Percentiles rank a stretch among this genome's conserved stretches.
These are phyloP conservation scores for Spergularia azorica DNA, from an alignment of 179 eudicot species.

Conservation along the genomic window DNA sequence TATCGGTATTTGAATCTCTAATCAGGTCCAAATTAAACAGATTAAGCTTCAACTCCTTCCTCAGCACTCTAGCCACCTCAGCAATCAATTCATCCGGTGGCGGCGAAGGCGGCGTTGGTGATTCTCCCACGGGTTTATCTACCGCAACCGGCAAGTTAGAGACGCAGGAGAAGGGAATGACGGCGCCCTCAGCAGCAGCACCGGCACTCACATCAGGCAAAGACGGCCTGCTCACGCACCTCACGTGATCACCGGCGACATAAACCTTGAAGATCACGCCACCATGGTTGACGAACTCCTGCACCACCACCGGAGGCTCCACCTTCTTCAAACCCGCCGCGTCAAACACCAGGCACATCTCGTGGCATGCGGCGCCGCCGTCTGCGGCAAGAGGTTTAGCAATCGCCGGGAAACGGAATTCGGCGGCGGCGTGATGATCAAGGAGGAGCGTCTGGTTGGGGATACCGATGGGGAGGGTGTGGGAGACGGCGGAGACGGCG, in stretches of 20 bases:
- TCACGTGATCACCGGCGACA: background rate
- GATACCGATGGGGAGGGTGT: slow-evolving; percentile 1
- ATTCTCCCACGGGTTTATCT: no score
- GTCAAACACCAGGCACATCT: background rate
- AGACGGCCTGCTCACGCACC: slow-evolving; percentile 1
- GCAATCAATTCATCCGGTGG: background rate
- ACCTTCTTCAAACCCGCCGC: background rate
- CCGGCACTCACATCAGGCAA: background rate
- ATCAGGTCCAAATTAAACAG: slow-evolving; percentile 1
- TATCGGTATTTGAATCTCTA: background rate
- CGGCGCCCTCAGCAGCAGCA: background rate
- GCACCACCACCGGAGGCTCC: background rate
- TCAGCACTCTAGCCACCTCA: background rate
- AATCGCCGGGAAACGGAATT: background rate
- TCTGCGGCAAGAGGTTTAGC: background rate
- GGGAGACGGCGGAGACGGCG: slow-evolving; percentile 31
- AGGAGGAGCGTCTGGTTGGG: slow-evolving; percentile 16
- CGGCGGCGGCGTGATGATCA: background rate
- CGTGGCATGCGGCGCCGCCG: background rate
- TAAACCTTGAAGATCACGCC: background rate
- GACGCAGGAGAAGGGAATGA: background rate
- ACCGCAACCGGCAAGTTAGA: background rate
- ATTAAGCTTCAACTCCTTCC: slow-evolving; percentile 3
- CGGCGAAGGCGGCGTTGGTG: no score
- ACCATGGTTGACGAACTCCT: slow-evolving; percentile 5